Evolutionary conservation across 345 rosid genomes (phyloP), one percentile per base, ranked within the genome.

Genomic region (Garcia nutans): DNA sequence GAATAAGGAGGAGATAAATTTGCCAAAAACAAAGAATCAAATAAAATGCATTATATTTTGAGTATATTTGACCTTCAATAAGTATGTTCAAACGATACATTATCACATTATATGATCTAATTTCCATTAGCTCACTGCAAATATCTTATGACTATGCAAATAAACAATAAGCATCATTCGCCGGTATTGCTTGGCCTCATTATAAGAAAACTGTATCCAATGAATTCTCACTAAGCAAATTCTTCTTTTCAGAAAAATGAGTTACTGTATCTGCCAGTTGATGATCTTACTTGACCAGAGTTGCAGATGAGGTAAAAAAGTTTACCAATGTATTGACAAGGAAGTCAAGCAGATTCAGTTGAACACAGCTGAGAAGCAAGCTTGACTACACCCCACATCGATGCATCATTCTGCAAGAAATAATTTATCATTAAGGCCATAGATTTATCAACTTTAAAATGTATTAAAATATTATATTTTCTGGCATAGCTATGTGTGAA

Each of bases 341-440:
- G 72, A 73, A 76, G 44, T 70, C 78, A 79, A 65, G 71, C 70
- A 63, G 65, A 76, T 75, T 82, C 86, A 20, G 78, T 56, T 50
- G 90, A 79, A 75, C 85, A 89, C 13, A 93, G 76, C 76, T 82
- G 83, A 73, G 87, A 73, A 59, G 83, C 93, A 82, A 91, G 91
- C 50, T 89, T 84, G 73, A 86, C 81, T 72, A 86, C 91, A 74
- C 87, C 97, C 88, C 81, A 83, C 91, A 93, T 89, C 9, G 98
- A 88, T 54, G 90, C 87, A 77, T 93, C 98, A 82, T 89, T 86
- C 98, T 90, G 85, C 78, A 71, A 55, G 67, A 82, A 68, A 41
- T 20, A 63, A 45, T 16, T 60, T 50, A 0, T 31, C 16, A 57
- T 20, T 12, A 45, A 0, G 26, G 15, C 10, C 16, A 3, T 33